These are phyloP conservation scores for Pichia norvegensis DNA, from an alignment of 1,139 yeast species.

Conservation along the genomic window DNA sequence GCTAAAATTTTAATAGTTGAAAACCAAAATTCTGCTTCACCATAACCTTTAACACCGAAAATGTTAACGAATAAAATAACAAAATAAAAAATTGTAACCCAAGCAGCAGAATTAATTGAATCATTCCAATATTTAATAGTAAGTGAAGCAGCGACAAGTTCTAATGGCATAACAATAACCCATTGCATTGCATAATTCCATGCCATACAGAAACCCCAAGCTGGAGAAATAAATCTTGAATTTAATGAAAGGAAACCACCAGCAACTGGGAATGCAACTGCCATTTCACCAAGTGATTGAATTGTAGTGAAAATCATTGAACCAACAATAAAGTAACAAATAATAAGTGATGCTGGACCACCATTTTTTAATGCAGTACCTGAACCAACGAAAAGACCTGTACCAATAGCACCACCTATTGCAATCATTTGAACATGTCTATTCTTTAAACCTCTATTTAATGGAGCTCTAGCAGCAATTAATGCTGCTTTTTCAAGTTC, in stretches of 20 bases:
- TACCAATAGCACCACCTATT: conserved; percentile 79
- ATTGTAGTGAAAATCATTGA: conserved; percentile 53
- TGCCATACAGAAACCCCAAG: conserved; percentile 69
- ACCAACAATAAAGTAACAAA: conserved; percentile 41
- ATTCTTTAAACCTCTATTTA: conserved; percentile 49
- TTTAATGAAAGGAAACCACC: conserved; percentile 60
- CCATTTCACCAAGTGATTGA: conserved; percentile 59
- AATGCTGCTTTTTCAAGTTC: conserved; percentile 49
- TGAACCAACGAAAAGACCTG: conserved; percentile 48
- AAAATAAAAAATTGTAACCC: conserved; percentile 55
- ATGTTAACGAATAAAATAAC: conserved; percentile 48
- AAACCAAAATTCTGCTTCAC: conserved; percentile 54
- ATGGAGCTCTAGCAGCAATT: conserved; percentile 55
- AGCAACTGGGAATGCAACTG: conserved; percentile 54
- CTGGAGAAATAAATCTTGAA: conserved; percentile 54
- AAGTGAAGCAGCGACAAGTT: conserved; percentile 59
- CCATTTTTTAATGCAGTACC: conserved; percentile 53
- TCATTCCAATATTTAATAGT: conserved; percentile 58
- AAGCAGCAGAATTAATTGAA: conserved; percentile 48
- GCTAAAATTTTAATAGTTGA: conserved; percentile 53
- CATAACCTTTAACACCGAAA: conserved; percentile 52
- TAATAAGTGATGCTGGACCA: conserved; percentile 57
- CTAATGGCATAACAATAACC: conserved; percentile 58
- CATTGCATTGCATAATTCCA: conserved; percentile 60
- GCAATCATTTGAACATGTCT: conserved; percentile 75